phyloP scores from a whole-genome alignment of 192 early-diverging fungal species.

The Mortierella antarctica region DNA sequence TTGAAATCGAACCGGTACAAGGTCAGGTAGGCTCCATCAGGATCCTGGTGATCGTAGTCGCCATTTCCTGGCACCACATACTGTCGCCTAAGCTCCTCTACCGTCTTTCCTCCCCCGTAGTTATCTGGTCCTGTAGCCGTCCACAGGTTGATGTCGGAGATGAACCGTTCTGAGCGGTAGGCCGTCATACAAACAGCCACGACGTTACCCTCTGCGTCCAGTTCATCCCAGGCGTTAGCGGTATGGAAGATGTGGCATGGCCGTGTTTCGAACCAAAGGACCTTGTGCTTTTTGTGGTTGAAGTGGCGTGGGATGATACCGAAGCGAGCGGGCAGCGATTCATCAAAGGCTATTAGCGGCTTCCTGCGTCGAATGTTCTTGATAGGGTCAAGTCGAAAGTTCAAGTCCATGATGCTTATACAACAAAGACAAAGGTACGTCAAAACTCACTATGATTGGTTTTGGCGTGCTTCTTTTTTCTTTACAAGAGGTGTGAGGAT shows the following conservation, averaged over 20 bases:
- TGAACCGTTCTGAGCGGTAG: constrained; percentile 22
- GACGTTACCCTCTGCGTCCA: constrained; percentile 27
- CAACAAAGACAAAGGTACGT: background rate
- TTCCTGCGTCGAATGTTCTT: constrained; percentile 4
- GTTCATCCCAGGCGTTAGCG: constrained; percentile 45
- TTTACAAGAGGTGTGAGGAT: background rate
- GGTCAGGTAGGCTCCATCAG: constrained; percentile 31
- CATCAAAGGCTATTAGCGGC: constrained; percentile 24
- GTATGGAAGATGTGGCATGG: constrained; percentile 49
- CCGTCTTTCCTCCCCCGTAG: constrained; percentile 37
- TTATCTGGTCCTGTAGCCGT: constrained; percentile 8
- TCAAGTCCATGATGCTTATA: constrained; percentile 19
- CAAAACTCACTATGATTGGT: too few relatives aligned
- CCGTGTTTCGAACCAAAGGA: constrained; percentile 39
- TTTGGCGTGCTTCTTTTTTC: too few relatives aligned
- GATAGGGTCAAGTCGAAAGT: constrained; percentile 3
- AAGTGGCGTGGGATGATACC: constrained; percentile 43
- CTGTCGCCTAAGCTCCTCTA: constrained; percentile 9
- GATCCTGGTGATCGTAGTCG: constrained; percentile 25
- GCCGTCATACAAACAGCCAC: constrained; percentile 42
- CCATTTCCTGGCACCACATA: constrained; percentile 21
- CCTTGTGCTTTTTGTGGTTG: constrained; percentile 15
- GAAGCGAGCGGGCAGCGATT: constrained; percentile 11
- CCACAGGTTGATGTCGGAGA: constrained; percentile 39
- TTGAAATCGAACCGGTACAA: constrained; percentile 40